Evolutionary conservation across 768 basidiomycete species (phyloP).

Genomic region (Russula dissimulans): DNA sequence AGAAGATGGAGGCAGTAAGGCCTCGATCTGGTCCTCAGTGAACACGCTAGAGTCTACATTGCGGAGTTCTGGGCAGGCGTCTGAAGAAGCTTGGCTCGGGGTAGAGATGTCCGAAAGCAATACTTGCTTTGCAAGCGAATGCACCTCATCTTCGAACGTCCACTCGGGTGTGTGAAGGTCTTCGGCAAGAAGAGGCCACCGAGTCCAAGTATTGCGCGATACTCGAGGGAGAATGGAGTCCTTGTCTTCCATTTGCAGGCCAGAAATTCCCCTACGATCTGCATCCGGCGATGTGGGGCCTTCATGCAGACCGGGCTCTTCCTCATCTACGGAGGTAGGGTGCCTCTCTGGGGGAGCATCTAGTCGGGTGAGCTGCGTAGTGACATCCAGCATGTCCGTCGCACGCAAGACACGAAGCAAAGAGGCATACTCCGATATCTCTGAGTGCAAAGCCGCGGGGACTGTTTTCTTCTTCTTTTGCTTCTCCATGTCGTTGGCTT

Average conservation of each 20-base stretch:
- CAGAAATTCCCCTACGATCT: not conserved
- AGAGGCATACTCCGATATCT: conserved; percentile 58
- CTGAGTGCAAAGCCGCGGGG: conserved; percentile 47
- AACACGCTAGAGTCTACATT: not conserved
- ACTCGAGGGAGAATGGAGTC: not conserved
- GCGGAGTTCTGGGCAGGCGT: conserved; percentile 10
- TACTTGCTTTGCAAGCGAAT: conserved; percentile 34
- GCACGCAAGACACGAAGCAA: conserved; percentile 58
- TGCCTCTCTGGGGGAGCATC: not conserved
- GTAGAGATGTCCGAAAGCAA: conserved; percentile 20
- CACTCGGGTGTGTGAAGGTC: conserved; percentile 64
- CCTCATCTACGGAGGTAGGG: not conserved
- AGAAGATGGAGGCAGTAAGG: conserved; percentile 26
- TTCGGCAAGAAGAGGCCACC: conserved; percentile 59
- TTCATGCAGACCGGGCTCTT: not conserved
- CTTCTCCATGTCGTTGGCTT: conserved; percentile 24
- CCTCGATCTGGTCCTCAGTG: conserved; percentile 25
- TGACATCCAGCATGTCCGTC: conserved; percentile 47
- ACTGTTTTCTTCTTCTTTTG: conserved; percentile 39
- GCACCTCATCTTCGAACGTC: conserved; percentile 61
- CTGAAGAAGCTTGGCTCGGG: not conserved
- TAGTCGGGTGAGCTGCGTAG: conserved; percentile 35
- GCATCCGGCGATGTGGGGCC: conserved; percentile 1
- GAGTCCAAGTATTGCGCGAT: conserved; percentile 51
- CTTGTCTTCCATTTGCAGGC: conserved; percentile 2